Percentiles rank a stretch among this genome's conserved stretches.
Evolutionary conservation across 768 basidiomycete species (phyloP).

Genomic region (Calocera cornea): DNA sequence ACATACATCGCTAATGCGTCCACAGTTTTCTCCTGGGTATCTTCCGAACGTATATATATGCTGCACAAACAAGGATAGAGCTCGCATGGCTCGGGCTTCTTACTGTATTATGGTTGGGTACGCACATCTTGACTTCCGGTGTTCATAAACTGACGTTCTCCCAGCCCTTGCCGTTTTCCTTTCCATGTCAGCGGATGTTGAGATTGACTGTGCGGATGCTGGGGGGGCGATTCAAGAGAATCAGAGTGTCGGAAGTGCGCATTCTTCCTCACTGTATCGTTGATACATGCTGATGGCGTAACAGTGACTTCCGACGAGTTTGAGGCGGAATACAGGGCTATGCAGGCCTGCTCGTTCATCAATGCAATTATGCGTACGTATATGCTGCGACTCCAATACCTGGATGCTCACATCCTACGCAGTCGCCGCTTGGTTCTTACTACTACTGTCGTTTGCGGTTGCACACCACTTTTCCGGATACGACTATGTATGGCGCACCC

Average conservation of each 20-base stretch:
- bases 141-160: not conserved
- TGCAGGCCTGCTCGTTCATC: slow-evolving; percentile 2
- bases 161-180: not conserved
- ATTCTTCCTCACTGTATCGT: not conserved
- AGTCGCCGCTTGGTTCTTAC: not conserved
- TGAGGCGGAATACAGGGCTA: not conserved
- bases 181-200: not conserved
- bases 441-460: not conserved
- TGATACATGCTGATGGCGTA: not conserved
- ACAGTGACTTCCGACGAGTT: not conserved
- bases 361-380: not conserved
- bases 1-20: not conserved
- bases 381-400: not conserved
- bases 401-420: not conserved
- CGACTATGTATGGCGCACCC: not conserved
- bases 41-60: slow-evolving; percentile 1
- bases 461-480: not conserved
- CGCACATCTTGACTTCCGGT: not conserved
- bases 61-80: not conserved
- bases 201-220: not conserved
- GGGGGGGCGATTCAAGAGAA: slow-evolving; percentile 4
- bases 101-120: slow-evolving; percentile 1
- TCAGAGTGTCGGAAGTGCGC: slow-evolving; percentile 3
- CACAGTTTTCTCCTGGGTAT: not conserved
- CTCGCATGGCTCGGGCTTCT: not conserved